Evolutionary conservation across 371 early-diverging fungal genomes (phyloP).

Genomic region (Saksenaea vasiformis): DNA sequence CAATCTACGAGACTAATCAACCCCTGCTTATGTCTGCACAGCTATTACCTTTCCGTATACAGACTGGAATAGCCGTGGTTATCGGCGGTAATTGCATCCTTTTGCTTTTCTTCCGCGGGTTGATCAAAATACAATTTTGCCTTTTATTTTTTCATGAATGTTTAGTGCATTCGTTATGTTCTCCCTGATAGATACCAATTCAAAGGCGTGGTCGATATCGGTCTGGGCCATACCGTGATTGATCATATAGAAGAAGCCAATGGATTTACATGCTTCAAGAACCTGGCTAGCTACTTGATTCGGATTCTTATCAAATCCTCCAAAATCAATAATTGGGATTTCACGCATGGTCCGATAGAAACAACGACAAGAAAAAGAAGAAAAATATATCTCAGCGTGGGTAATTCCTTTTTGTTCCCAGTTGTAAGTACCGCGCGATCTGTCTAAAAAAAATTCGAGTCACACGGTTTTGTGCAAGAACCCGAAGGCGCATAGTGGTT

Average conservation of each 20-base stretch:
- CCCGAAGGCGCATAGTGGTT: too few relatives aligned
- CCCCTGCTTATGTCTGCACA: background rate
- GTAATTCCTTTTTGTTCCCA: too few relatives aligned
- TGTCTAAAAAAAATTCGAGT: too few relatives aligned
- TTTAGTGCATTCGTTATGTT: background rate
- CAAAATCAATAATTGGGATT: constrained; percentile 56
- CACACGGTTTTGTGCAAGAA: too few relatives aligned
- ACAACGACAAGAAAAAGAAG: background rate
- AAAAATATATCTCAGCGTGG: background rate
- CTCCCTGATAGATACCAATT: constrained; percentile 28
- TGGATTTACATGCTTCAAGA: constrained; percentile 53
- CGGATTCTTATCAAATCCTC: constrained; percentile 33
- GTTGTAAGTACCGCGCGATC: too few relatives aligned
- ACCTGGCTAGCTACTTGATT: constrained; percentile 42
- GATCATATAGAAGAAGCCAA: constrained; percentile 67
- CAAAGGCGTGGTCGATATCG: constrained; percentile 57
- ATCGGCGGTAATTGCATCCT: constrained; percentile 30
- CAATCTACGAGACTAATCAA: constrained; percentile 26
- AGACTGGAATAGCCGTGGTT: constrained; percentile 50
- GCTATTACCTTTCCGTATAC: constrained; percentile 42
- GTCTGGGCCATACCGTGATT: constrained; percentile 52
- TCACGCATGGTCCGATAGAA: background rate
- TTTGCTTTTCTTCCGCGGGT: constrained; percentile 38
- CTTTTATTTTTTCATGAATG: constrained; percentile 8
- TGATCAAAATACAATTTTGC: constrained; percentile 49